Percentiles rank a stretch among this genome's conserved stretches.
phyloP scores from a whole-genome alignment of 257 asterid genomes.

The Capsicum chinense region DNA sequence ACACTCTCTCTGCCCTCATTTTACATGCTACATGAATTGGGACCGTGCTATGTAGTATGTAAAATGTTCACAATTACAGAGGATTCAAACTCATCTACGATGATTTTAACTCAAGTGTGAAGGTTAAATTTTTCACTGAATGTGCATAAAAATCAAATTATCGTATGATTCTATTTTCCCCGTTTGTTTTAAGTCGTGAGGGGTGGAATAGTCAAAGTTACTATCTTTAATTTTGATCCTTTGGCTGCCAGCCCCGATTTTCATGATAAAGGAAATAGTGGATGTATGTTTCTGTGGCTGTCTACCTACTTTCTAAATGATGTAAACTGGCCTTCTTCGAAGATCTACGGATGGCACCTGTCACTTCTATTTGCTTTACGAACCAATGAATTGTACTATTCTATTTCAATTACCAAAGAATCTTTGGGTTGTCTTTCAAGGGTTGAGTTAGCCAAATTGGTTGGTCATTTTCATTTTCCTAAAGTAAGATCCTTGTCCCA shows the following conservation, averaged over 20 bases:
- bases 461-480: not conserved
- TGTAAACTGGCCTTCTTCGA: not conserved
- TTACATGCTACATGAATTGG: too few relatives aligned
- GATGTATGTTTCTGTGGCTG: not conserved
- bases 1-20: too few relatives aligned
- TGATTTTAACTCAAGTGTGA: slow-evolving; percentile 8
- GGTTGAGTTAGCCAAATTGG: not conserved
- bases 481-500: slow-evolving; percentile 5
- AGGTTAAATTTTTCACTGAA: not conserved
- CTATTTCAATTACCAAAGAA: not conserved
- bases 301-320: not conserved
- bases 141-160: slow-evolving; percentile 26
- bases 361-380: not conserved
- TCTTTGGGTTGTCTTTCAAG: not conserved
- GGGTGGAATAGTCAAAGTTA: not conserved
- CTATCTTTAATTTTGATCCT: not conserved
- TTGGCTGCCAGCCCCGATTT: not conserved
- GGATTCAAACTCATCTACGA: not conserved
- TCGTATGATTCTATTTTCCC: not conserved
- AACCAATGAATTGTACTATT: not conserved
- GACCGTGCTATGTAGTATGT: not conserved
- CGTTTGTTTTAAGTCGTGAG: not conserved
- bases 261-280: slow-evolving; percentile 12
- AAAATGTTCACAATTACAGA: not conserved
- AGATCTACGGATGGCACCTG: not conserved